phyloP scores from a whole-genome alignment of 371 early-diverging fungal genomes.

The Thermomucor indicae-seudaticae region DNA sequence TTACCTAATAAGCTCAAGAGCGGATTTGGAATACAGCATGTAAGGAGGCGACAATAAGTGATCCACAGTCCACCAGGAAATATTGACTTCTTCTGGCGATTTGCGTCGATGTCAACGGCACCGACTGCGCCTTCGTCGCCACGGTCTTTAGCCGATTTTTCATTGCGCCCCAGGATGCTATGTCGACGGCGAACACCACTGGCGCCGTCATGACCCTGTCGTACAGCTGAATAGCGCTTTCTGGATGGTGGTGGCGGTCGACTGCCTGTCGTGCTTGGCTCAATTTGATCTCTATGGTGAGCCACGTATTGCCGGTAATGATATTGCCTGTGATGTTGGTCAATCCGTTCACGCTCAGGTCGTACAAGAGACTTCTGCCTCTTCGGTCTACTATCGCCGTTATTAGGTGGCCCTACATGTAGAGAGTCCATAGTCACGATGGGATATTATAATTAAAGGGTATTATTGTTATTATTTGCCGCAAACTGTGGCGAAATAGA shows the following conservation, averaged over 20 bases:
- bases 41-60: slow-evolving; percentile 46
- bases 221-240: slow-evolving; percentile 6
- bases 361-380: slow-evolving; percentile 66
- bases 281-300: slow-evolving; percentile 10
- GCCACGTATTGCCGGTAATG: slow-evolving; percentile 34
- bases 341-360: slow-evolving; percentile 64
- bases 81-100: background rate
- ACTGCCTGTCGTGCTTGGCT: slow-evolving; percentile 33
- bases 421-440: too few relatives aligned
- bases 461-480: too few relatives aligned
- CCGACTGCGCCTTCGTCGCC: slow-evolving; percentile 13
- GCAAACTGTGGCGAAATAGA: too few relatives aligned
- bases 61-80: slow-evolving; percentile 26
- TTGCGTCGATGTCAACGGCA: slow-evolving; percentile 17
- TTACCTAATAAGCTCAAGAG: slow-evolving; percentile 1
- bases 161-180: slow-evolving; percentile 36
- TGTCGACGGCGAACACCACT: slow-evolving; percentile 29
- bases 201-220: slow-evolving; percentile 6
- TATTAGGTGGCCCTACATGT: too few relatives aligned
- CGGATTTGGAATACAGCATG: slow-evolving; percentile 48
- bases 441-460: too few relatives aligned
- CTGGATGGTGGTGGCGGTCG: slow-evolving; percentile 12
- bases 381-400: too few relatives aligned
- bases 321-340: slow-evolving; percentile 49
- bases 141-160: slow-evolving; percentile 18